phyloP scores from a whole-genome alignment of 208 protist genomes.

The Trypanosoma grayi region DNA sequence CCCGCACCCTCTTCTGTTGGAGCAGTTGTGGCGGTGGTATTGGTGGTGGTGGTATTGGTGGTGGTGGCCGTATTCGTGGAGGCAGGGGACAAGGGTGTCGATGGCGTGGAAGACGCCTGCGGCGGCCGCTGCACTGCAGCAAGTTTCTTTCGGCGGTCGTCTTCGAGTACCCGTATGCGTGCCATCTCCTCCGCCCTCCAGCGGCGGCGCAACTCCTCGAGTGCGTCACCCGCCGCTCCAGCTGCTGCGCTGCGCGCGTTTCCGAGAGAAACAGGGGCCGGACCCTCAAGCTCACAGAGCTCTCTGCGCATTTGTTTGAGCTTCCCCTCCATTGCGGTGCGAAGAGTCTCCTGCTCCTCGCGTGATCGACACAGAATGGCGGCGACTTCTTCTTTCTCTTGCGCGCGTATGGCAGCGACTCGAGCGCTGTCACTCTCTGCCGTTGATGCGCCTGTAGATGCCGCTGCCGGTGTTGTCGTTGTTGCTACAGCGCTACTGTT shows the following conservation, averaged over 20 bases:
- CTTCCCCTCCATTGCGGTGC: conserved; percentile 5
- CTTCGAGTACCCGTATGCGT: conserved; percentile 3
- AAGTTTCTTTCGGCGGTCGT: conserved; percentile 19
- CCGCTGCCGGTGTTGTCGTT: too few species aligned
- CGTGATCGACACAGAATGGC: conserved; percentile 6
- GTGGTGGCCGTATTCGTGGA: not conserved
- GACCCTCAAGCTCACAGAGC: conserved; percentile 19
- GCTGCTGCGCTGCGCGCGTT: not conserved
- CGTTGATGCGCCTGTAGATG: not conserved
- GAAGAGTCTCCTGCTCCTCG: conserved; percentile 11
- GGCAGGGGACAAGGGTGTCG: not conserved
- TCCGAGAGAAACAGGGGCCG: not conserved
- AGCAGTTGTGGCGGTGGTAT: not conserved
- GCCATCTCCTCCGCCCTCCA: conserved; percentile 11
- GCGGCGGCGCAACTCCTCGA: conserved; percentile 9
- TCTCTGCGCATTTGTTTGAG: conserved; percentile 25
- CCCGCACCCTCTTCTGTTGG: not conserved
- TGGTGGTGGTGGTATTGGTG: not conserved
- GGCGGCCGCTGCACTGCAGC: not conserved
- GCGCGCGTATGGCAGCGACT: conserved; percentile 7
- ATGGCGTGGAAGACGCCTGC: not conserved
- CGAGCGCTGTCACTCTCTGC: not conserved
- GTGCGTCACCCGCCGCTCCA: not conserved
- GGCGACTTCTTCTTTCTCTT: conserved; percentile 17
- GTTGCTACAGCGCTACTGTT: too few species aligned